phyloP scores from a whole-genome alignment of 2,329 filamentous ascomycete genomes.

The Alternaria sp. region DNA sequence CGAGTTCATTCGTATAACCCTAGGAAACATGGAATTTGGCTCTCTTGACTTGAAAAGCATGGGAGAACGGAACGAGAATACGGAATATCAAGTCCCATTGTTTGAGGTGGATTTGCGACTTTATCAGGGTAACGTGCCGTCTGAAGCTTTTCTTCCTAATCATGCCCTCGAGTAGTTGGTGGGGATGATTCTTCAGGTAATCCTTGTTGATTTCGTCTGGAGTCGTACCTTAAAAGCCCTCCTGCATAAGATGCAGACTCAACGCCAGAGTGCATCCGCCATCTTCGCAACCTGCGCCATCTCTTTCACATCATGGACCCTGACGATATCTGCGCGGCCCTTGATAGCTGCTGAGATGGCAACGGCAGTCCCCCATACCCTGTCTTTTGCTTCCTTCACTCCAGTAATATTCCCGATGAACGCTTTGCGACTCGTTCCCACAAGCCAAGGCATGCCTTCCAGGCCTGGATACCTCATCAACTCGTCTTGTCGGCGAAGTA shows the following conservation, averaged over 20 bases:
- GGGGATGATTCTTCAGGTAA: background rate
- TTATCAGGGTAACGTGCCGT: background rate
- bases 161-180: background rate
- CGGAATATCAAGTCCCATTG: background rate
- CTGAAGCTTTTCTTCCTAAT: background rate
- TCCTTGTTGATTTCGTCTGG: background rate
- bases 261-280: slow-evolving; percentile 81
- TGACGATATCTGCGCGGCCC: slow-evolving; percentile 88
- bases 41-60: background rate
- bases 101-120: background rate
- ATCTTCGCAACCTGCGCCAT: slow-evolving; percentile 87
- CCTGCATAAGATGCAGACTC: background rate
- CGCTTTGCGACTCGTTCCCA: slow-evolving; percentile 86
- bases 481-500: slow-evolving; percentile 73
- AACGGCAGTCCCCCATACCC: slow-evolving; percentile 86
- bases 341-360: slow-evolving; percentile 85
- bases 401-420: slow-evolving; percentile 88
- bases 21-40: background rate
- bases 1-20: background rate
- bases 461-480: slow-evolving; percentile 63
- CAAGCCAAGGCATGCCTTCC: slow-evolving; percentile 80
- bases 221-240: background rate
- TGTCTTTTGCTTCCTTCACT: slow-evolving; percentile 72
- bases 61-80: background rate
- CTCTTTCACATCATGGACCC: slow-evolving; percentile 88